A percentile compares a stretch with the other conserved stretches of the same genome.
phyloP scores from a whole-genome alignment of 2,329 filamentous ascomycete species.

The Venturia aucupariae region DNA sequence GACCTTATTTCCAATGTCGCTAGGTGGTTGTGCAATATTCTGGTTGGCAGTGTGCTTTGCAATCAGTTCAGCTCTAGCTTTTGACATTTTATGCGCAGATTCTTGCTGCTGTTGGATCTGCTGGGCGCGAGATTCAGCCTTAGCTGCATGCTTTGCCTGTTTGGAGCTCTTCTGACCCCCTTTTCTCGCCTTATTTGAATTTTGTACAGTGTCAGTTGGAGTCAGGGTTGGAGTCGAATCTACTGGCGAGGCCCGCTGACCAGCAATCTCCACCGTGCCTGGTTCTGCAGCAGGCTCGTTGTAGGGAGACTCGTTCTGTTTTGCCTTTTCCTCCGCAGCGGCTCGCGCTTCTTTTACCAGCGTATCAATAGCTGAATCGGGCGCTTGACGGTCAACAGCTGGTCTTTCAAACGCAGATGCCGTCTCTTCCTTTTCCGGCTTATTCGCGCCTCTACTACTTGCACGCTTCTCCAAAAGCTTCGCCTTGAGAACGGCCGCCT shows the following conservation, averaged over 20 bases:
- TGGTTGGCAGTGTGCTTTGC: background rate
- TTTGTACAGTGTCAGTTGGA: background rate
- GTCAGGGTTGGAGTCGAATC: background rate
- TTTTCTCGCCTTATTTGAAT: conserved; percentile 1
- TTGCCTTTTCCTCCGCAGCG: conserved; percentile 1
- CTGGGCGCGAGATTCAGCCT: background rate
- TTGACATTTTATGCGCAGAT: background rate
- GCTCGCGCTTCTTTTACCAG: conserved; percentile 4
- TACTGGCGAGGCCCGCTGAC: background rate
- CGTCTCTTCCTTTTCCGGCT: background rate
- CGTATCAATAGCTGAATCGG: conserved; percentile 1
- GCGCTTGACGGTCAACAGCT: background rate
- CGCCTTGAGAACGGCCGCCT: conserved; percentile 2
- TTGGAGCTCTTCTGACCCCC: background rate
- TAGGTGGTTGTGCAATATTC: background rate
- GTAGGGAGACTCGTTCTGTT: background rate
- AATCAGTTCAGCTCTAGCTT: background rate
- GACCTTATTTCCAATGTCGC: background rate
- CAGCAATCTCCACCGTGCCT: background rate
- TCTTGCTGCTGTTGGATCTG: background rate
- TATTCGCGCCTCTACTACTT: background rate
- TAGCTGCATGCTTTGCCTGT: conserved; percentile 2
- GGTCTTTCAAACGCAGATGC: background rate
- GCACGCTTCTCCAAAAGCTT: conserved; percentile 8
- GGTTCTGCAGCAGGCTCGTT: background rate